Evolutionary conservation across 805 yeast species (phyloP).

Genomic region (Nakazawaea ernobii): DNA sequence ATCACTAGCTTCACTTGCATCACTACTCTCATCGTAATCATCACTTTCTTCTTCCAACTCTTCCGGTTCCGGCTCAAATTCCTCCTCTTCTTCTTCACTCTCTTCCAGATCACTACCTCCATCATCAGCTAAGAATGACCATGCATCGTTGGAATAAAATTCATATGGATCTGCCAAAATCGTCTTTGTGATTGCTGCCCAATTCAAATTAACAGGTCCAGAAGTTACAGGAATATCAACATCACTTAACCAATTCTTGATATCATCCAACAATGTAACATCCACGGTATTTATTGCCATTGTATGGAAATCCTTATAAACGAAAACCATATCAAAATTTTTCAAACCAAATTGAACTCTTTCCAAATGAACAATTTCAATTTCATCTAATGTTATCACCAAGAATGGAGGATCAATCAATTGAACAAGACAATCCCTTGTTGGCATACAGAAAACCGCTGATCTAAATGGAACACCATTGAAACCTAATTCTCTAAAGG

Average conservation of each 20-base stretch:
- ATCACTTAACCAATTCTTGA: slow-evolving; percentile 96
- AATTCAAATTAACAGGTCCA: slow-evolving; percentile 92
- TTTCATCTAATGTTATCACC: slow-evolving; percentile 85
- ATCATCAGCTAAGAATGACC: slow-evolving; percentile 88
- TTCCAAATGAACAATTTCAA: slow-evolving; percentile 92
- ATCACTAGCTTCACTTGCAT: slow-evolving; percentile 24
- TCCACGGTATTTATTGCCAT: slow-evolving; percentile 94
- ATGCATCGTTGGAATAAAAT: slow-evolving; percentile 92
- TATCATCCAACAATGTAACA: slow-evolving; percentile 83
- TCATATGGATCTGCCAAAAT: slow-evolving; percentile 88
- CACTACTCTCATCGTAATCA: slow-evolving; percentile 29
- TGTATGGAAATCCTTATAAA: slow-evolving; percentile 92
- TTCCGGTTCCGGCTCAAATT: slow-evolving; percentile 60
- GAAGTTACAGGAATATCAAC: slow-evolving; percentile 94
- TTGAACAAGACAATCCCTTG: slow-evolving; percentile 94
- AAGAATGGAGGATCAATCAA: slow-evolving; percentile 91
- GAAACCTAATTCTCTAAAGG: slow-evolving; percentile 94
- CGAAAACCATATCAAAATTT: slow-evolving; percentile 95
- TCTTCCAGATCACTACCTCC: slow-evolving; percentile 72
- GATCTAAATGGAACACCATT: slow-evolving; percentile 96
- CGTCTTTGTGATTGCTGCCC: slow-evolving; percentile 95
- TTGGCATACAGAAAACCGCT: slow-evolving; percentile 91
- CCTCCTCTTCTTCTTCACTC: slow-evolving; percentile 65
- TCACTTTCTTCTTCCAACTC: slow-evolving; percentile 44
- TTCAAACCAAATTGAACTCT: slow-evolving; percentile 96